Percentiles rank a stretch among this genome's conserved stretches.
These are phyloP conservation scores for Fusarium nurragi DNA, from an alignment of 2,329 filamentous ascomycete species.

Conservation along the genomic window DNA sequence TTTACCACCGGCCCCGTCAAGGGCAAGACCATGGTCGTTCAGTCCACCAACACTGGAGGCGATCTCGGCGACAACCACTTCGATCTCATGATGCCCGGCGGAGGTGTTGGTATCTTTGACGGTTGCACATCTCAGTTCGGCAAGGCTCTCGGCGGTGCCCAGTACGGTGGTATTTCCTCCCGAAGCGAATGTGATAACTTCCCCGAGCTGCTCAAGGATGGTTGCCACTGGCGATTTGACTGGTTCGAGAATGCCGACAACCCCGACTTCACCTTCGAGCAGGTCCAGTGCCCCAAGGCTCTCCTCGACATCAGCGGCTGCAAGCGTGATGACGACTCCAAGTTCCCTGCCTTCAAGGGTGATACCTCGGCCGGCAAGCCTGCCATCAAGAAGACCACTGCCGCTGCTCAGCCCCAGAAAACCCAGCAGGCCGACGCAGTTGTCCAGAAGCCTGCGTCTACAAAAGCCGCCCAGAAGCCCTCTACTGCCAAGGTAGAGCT, in stretches of 20 bases:
- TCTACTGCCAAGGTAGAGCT: conserved; percentile 11
- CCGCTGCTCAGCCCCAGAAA: conserved; percentile 16
- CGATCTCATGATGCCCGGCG: conserved; percentile 65
- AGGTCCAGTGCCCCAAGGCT: conserved; percentile 64
- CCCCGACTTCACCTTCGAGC: conserved; percentile 62
- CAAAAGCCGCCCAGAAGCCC: conserved; percentile 11
- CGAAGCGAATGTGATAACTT: conserved; percentile 62
- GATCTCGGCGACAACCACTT: conserved; percentile 68
- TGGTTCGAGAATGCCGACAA: conserved; percentile 70
- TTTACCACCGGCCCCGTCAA: conserved; percentile 60
- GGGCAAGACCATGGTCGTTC: conserved; percentile 71
- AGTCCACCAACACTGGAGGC: conserved; percentile 70
- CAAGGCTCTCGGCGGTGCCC: conserved; percentile 57
- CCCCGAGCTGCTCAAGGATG: conserved; percentile 62
- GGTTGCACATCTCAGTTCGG: conserved; percentile 61
- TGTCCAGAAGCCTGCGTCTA: conserved; percentile 19
- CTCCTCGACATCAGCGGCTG: conserved; percentile 56
- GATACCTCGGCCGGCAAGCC: conserved; percentile 22
- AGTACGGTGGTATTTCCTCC: conserved; percentile 66
- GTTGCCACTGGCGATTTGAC: conserved; percentile 72
- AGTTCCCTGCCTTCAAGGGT: conserved; percentile 41
- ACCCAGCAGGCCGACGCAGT: conserved; percentile 17
- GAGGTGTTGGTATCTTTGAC: conserved; percentile 64
- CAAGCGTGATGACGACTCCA: conserved; percentile 45
- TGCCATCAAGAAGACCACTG: conserved; percentile 1